Evolutionary conservation across 805 yeast species (phyloP).

Genomic region (Zygoascus flipseniorum): DNA sequence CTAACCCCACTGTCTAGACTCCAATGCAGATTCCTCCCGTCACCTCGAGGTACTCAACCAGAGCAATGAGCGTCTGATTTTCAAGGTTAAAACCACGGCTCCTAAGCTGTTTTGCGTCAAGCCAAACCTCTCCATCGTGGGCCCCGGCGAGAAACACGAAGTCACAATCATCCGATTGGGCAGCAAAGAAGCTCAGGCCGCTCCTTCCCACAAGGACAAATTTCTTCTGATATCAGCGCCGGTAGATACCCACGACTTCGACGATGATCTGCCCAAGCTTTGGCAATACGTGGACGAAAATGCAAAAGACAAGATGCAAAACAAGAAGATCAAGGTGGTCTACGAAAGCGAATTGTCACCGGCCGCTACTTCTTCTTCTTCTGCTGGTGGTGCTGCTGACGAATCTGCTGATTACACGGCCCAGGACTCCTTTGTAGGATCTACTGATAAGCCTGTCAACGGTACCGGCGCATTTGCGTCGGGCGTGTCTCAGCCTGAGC

Average conservation of each 20-base stretch:
- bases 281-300: slow-evolving; percentile 67
- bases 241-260: slow-evolving; percentile 42
- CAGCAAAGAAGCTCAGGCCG: slow-evolving; percentile 62
- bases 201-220: slow-evolving; percentile 50
- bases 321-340: slow-evolving; percentile 57
- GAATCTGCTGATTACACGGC: slow-evolving; percentile 4
- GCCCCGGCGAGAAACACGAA: slow-evolving; percentile 63
- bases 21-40: background rate
- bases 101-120: slow-evolving; percentile 92
- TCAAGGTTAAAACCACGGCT: slow-evolving; percentile 96
- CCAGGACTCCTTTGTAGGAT: background rate
- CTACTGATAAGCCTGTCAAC: background rate
- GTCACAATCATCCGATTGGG: slow-evolving; percentile 83
- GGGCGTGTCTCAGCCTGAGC: background rate
- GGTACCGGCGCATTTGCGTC: background rate
- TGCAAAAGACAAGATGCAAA: slow-evolving; percentile 17
- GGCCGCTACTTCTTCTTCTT: slow-evolving; percentile 15
- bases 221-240: slow-evolving; percentile 85
- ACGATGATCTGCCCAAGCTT: slow-evolving; percentile 40
- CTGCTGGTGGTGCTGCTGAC: slow-evolving; percentile 13
- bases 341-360: slow-evolving; percentile 28
- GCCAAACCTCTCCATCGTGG: slow-evolving; percentile 80
- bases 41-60: slow-evolving; percentile 24
- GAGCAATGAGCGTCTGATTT: slow-evolving; percentile 57
- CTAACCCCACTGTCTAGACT: background rate